Base-by-base conservation (phyloP, 2,329 filamentous ascomycete species). In the Hymenoscyphus infarciens region DNA sequence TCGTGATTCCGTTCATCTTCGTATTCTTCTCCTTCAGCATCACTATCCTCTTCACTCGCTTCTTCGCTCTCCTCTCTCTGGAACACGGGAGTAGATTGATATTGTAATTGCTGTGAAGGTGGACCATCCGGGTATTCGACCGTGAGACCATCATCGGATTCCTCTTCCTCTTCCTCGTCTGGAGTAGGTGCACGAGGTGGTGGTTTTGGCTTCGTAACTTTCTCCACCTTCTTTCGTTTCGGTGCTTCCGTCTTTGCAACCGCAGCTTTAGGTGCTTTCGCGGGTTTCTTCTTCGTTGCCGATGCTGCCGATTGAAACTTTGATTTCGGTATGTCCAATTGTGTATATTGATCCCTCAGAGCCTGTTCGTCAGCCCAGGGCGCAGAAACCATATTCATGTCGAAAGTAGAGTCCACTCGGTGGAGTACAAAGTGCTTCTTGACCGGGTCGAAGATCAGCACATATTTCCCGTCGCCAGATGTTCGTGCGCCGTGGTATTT, bases 401-500 rank as follows among this genome's bases (percentile, higher is more conserved):
- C 88, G 76, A 96, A 89, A 45, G 87, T 87, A n/a, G 87, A 89
- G 73, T 91, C 86, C 61, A 97, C 80, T 59, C 86, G 87, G 77
- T 97, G 92, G 61, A 97, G 82, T 31, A 95, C 86, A 68, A 95
- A 95, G 61, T 83, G 88, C 71, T 94, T 86, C 59, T 85, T 86
- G 19, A 81, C 79, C 8, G 88, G 82, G 75, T 96, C 90, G 72
- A 94, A 95, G 63, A 94, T 83, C 59, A 96, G 82, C 42, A 87
- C 83, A 71, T 84, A 87, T 72, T 87, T 82, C 61, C 78, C 80
- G 62, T 83, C 80, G 63, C 82, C 81, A 27, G 79, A 81, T 61
- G 81, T 81, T 59, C 86, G 81, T 1, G 80, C 81, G 63, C 88
- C 87, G 54, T 82, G 80, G 72, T 86, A 88, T 33, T 81, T 78